Evolutionary conservation across 163 green algal genomes (phyloP), one percentile per base, ranked within the genome.

Genomic region (Chlorella variabilis): DNA sequence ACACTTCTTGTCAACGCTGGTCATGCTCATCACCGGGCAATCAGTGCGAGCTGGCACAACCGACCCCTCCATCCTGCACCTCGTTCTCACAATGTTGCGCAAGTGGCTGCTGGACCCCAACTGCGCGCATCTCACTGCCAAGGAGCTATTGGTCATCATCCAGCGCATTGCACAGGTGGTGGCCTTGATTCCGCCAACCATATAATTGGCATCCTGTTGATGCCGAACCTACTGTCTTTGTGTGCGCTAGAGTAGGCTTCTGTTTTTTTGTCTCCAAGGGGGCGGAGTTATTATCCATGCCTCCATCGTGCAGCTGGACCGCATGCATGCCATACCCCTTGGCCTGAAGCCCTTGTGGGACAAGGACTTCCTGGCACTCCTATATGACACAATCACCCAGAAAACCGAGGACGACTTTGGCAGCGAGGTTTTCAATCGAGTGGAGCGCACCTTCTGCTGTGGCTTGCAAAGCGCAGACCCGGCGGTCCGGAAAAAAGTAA

Each of bases 361-460:
- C 78, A 71, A 75, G 36, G 73, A 79, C 71, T 95, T 95, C 74
- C 78, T 97, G 38, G 83, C 89, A 23, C 84, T 95, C 31, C 77
- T 96, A 34, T 90, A 93, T 75, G 82, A 63, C 67, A 67, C 95
- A 36, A 93, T 91, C 76, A 92, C 89, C 21, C 59, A 48, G 11
- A 82, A 71, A 20, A 48, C 49, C 4, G 62, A 71, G 7, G 45
- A 81, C 11, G 66, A 70, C 18, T 80, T 84, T 63, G 63, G 67
- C n/a, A 69, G 33, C 15, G 94, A 98, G 59, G 92, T 95, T 25
- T 98, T 98, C 77, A 81, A 89, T 54, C 93, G 95, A 70, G 95
- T 99, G 45, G 96, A 99, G 91, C 90, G 94, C 27, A 81, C 88
- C 7, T 97, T 95, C 86, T 90, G 98, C 81, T 88, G 96, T 38